These are phyloP conservation scores for Meyerozyma guilliermondii DNA, from an alignment of 1,139 yeast genomes.

Conservation along the genomic window DNA sequence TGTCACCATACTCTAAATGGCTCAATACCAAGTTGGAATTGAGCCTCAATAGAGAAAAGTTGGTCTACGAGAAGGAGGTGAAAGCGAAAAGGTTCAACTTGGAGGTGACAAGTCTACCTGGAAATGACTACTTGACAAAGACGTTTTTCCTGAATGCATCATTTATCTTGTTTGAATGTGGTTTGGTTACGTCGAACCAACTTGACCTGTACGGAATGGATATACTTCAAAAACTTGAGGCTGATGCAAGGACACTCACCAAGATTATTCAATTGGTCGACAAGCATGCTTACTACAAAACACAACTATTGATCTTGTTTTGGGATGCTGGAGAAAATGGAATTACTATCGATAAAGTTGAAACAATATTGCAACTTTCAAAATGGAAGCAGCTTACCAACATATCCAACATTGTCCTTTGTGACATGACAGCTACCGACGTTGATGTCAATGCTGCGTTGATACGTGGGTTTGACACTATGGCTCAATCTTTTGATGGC, in stretches of 20 bases:
- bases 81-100: constrained; percentile 20
- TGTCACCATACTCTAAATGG: constrained; percentile 41
- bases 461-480: constrained; percentile 18
- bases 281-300: constrained; percentile 28
- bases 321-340: constrained; percentile 32
- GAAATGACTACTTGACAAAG: constrained; percentile 26
- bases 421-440: constrained; percentile 31
- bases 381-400: constrained; percentile 4
- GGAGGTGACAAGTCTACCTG: constrained; percentile 34
- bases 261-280: constrained; percentile 35
- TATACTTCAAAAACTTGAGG: constrained; percentile 24
- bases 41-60: constrained; percentile 20
- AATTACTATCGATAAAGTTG: constrained; percentile 14
- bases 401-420: constrained; percentile 17
- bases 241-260: constrained; percentile 32
- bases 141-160: constrained; percentile 34
- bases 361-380: constrained; percentile 14
- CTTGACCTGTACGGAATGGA: neutral
- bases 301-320: constrained; percentile 32
- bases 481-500: constrained; percentile 24
- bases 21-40: constrained; percentile 35
- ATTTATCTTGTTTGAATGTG: constrained; percentile 45
- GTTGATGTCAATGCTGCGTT: constrained; percentile 26
- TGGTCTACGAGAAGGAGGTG: constrained; percentile 23
- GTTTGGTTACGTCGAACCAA: constrained; percentile 19